phyloP scores from a whole-genome alignment of 345 rosid genomes.

The Leavenworthia alabamica region DNA sequence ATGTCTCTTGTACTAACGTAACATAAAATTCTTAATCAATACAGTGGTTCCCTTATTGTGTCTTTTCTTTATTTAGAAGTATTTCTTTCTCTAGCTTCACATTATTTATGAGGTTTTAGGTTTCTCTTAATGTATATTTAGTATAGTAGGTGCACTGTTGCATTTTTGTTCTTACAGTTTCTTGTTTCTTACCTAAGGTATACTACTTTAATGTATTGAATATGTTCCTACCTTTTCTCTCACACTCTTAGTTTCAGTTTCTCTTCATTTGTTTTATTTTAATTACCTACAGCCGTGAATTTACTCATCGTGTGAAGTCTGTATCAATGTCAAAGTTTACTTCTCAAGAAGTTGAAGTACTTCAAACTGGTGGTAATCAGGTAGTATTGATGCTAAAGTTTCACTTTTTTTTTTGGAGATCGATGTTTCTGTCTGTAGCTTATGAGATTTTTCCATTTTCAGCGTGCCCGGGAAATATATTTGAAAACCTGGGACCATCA shows the following conservation, averaged over 20 bases:
- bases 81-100: not conserved
- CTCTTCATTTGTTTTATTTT: constrained; percentile 9
- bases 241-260: constrained; percentile 1
- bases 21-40: not conserved
- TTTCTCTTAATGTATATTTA: not conserved
- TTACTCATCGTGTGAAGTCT: constrained; percentile 95
- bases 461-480: constrained; percentile 93
- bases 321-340: constrained; percentile 97
- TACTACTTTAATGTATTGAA: constrained; percentile 4
- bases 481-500: constrained; percentile 80
- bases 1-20: not conserved
- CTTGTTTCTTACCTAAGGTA: not conserved
- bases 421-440: constrained; percentile 11
- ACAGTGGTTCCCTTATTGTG: not conserved
- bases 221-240: not conserved
- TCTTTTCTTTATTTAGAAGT: not conserved
- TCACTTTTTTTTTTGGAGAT: not conserved
- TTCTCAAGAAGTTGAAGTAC: constrained; percentile 91
- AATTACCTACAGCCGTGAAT: constrained; percentile 70
- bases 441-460: constrained; percentile 23
- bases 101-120: not conserved
- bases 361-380: constrained; percentile 98
- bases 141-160: not conserved
- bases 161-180: not conserved
- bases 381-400: constrained; percentile 30